Evolutionary conservation across 192 early-diverging fungal genomes (phyloP), one percentile per base, ranked within the genome.

Genomic region (Martensiomyces pterosporus): DNA sequence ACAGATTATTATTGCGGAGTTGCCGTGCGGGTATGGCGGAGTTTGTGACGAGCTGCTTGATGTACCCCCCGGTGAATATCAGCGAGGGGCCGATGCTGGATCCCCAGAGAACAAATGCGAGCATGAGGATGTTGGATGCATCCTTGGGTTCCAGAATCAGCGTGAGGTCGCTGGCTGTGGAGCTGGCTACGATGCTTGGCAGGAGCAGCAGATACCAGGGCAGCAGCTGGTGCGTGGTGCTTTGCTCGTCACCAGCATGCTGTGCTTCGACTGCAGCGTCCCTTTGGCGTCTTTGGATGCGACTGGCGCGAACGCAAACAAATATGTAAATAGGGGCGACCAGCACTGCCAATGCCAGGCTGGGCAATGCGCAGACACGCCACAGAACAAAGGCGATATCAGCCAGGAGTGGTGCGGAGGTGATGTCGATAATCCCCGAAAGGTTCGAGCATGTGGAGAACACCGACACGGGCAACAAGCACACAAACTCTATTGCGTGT

Each of bases 361-460:
- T 25, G 9, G 50, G 35, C 1, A 26, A 14, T 0, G 67, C 67
- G 26, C 59, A 57, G 2, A 39, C 6, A 2, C 47, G 46, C 67
- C 67, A 70, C 9, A 43, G 12, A 12, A 24, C 27, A 12, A 54
- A 24, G 13, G 56, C 4, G 0, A 69, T 13, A 17, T 69, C 67
- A 1, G 59, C 59, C 2, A 57, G 49, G 47, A 69, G 15, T 8
- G 67, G 67, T 38, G 32, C 51, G 0, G 40, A 16, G 1, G 51
- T 57, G 0, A 69, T 49, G 29, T 69, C 67, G n/a, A 69, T 26
- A 14, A 57, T 32, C 12, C 67, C 67, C 5, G 47, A 49, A n/a
- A 47, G 41, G 23, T 62, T 62, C 2, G 55, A 41, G 21, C 57
- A 33, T 2, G 47, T 26, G 9, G 52, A 43, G 21, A 54, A 27